phyloP scores from a whole-genome alignment of 208 protist species.

The Trypanosomatidae sp. region DNA sequence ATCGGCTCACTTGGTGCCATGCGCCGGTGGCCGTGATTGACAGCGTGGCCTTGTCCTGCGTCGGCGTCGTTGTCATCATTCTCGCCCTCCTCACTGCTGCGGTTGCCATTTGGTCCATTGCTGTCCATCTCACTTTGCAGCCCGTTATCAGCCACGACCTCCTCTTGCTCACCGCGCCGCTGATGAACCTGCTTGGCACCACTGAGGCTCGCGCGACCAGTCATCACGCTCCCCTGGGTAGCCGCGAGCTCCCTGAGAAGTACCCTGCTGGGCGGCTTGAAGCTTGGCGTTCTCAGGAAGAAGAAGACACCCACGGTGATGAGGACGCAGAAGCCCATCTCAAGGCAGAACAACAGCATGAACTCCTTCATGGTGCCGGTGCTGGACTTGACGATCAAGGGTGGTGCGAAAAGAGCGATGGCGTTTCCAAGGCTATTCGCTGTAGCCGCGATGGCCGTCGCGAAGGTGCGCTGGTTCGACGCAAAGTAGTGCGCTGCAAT shows the following conservation, averaged over 20 bases:
- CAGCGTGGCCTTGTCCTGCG: background rate
- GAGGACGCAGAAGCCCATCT: slow-evolving; percentile 50
- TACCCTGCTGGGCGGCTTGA: slow-evolving; percentile 28
- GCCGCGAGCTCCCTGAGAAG: slow-evolving; percentile 19
- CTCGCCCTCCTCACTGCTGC: background rate
- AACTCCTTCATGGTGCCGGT: slow-evolving; percentile 37
- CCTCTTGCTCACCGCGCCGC: slow-evolving; percentile 17
- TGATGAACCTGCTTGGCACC: background rate
- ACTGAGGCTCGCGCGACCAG: background rate
- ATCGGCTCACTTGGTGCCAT: slow-evolving; percentile 2
- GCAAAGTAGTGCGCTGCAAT: slow-evolving; percentile 73
- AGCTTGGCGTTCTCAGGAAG: slow-evolving; percentile 47
- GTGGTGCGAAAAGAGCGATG: slow-evolving; percentile 53
- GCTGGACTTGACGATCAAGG: slow-evolving; percentile 51
- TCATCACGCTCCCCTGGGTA: background rate
- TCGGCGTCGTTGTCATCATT: background rate
- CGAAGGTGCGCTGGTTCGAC: slow-evolving; percentile 54
- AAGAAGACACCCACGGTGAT: slow-evolving; percentile 45
- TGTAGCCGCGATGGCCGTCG: slow-evolving; percentile 59
- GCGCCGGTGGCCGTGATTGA: background rate
- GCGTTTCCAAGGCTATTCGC: slow-evolving; percentile 76
- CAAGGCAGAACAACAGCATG: slow-evolving; percentile 52
- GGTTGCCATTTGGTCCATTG: background rate
- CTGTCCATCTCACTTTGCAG: slow-evolving; percentile 9
- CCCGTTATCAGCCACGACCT: background rate